phyloP scores from a whole-genome alignment of 495 filamentous ascomycete species.

The Penicillium mononematosum region DNA sequence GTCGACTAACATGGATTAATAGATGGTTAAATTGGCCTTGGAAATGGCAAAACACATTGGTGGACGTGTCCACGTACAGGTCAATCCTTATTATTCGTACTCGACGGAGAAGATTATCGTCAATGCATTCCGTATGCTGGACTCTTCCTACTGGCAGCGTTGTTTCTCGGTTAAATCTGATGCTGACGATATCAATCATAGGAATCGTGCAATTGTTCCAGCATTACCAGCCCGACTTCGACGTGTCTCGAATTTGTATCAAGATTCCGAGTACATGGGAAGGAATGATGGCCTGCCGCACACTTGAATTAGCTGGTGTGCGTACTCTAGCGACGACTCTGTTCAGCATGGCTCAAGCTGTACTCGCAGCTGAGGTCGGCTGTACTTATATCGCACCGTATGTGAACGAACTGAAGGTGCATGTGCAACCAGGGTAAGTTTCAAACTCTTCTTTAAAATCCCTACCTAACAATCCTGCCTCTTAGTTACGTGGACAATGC shows the following conservation, averaged over 20 bases:
- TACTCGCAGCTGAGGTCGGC: conserved; percentile 53
- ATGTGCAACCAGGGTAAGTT: conserved; percentile 54
- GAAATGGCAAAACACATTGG: conserved; percentile 51
- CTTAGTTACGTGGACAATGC: conserved; percentile 34
- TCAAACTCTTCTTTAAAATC: not conserved
- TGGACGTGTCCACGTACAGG: conserved; percentile 59
- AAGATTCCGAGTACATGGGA: conserved; percentile 66
- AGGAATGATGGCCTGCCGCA: conserved; percentile 59
- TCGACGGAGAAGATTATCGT: conserved; percentile 51
- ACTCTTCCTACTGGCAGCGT: not conserved
- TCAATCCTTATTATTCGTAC: conserved; percentile 58
- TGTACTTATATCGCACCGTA: conserved; percentile 63
- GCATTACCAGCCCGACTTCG: conserved; percentile 48
- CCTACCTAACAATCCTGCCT: not conserved
- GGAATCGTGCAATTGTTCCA: conserved; percentile 51
- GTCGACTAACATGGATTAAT: not conserved
- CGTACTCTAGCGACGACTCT: conserved; percentile 61
- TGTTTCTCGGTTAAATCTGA: not conserved
- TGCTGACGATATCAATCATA: conserved; percentile 15
- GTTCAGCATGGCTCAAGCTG: conserved; percentile 58
- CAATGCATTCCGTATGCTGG: conserved; percentile 53
- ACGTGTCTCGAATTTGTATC: conserved; percentile 54
- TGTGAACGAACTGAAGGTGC: conserved; percentile 63
- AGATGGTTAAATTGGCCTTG: conserved; percentile 56
- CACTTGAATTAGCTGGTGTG: conserved; percentile 52